phyloP scores from a whole-genome alignment of 345 rosid species.

The Erodium maritimum region DNA sequence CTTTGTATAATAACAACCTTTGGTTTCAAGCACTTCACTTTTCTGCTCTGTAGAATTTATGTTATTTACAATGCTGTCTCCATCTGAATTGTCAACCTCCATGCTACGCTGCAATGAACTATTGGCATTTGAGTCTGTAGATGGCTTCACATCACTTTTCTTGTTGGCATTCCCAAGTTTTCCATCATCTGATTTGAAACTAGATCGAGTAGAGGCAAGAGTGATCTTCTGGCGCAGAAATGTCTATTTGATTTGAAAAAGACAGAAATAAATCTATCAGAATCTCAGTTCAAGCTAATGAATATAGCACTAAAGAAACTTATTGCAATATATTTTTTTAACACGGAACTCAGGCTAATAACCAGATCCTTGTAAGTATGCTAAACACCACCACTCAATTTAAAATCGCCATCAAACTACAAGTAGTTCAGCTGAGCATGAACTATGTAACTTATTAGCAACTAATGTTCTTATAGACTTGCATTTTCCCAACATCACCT shows the following conservation, averaged over 20 bases:
- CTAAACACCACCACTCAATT: too few relatives aligned
- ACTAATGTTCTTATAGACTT: too few relatives aligned
- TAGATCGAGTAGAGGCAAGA: constrained; percentile 45
- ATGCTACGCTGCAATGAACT: constrained; percentile 1
- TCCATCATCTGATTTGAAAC: constrained; percentile 20
- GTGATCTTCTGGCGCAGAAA: constrained; percentile 85
- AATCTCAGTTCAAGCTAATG: not conserved
- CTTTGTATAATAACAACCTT: constrained; percentile 5
- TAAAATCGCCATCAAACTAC: too few relatives aligned
- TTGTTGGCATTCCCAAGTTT: constrained; percentile 18
- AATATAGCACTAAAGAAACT: too few relatives aligned
- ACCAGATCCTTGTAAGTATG: too few relatives aligned
- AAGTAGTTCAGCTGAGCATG: too few relatives aligned
- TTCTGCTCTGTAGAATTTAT: constrained; percentile 9
- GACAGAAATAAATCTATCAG: not conserved
- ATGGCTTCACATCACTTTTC: constrained; percentile 17
- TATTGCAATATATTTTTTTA: too few relatives aligned
- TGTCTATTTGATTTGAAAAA: constrained; percentile 27
- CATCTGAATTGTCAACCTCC: not conserved
- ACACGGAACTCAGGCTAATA: too few relatives aligned
- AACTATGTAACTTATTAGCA: too few relatives aligned
- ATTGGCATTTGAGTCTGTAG: constrained; percentile 5
- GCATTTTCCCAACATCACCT: too few relatives aligned
- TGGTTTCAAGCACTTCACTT: constrained; percentile 15
- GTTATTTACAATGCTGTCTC: not conserved